Evolutionary conservation across 1,284 basidiomycete species (phyloP).

Genomic region (Ustilago curta): DNA sequence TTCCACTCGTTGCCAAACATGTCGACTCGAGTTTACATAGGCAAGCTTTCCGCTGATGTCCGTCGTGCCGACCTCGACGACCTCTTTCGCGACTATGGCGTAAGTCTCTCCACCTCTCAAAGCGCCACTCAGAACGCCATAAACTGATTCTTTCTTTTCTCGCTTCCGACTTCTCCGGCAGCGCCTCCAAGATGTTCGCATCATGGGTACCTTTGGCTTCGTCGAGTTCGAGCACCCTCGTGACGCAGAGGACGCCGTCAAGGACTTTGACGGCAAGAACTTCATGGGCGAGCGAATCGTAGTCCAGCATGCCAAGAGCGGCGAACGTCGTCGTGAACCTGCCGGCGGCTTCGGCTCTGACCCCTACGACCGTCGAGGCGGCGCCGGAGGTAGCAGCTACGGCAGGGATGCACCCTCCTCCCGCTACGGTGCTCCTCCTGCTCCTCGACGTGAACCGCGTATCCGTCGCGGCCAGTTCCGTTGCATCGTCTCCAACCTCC

Average conservation of each 20-base stretch:
- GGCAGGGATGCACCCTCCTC: slow-evolving; percentile 39
- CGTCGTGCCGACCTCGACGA: slow-evolving; percentile 64
- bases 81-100: slow-evolving; percentile 66
- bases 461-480: slow-evolving; percentile 65
- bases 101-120: slow-evolving; percentile 28
- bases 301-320: slow-evolving; percentile 65
- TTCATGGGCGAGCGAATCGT: slow-evolving; percentile 68
- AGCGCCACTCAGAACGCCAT: not conserved
- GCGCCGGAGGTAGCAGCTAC: slow-evolving; percentile 36
- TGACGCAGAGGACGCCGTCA: slow-evolving; percentile 67
- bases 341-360: slow-evolving; percentile 44
- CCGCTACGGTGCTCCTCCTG: slow-evolving; percentile 51
- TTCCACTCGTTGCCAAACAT: slow-evolving; percentile 17
- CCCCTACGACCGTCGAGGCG: slow-evolving; percentile 40
- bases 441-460: slow-evolving; percentile 44
- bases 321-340: slow-evolving; percentile 53
- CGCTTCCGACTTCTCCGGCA: slow-evolving; percentile 5
- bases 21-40: slow-evolving; percentile 65
- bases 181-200: slow-evolving; percentile 61
- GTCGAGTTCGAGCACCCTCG: slow-evolving; percentile 67
- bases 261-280: slow-evolving; percentile 65
- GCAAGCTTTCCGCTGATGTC: slow-evolving; percentile 61
- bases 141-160: not conserved
- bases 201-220: slow-evolving; percentile 67
- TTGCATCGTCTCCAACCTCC: slow-evolving; percentile 75